Percentiles rank a stretch among this genome's conserved stretches.
These are phyloP conservation scores for Penicillium samsonianum DNA, from an alignment of 495 filamentous ascomycete genomes.

Conservation along the genomic window DNA sequence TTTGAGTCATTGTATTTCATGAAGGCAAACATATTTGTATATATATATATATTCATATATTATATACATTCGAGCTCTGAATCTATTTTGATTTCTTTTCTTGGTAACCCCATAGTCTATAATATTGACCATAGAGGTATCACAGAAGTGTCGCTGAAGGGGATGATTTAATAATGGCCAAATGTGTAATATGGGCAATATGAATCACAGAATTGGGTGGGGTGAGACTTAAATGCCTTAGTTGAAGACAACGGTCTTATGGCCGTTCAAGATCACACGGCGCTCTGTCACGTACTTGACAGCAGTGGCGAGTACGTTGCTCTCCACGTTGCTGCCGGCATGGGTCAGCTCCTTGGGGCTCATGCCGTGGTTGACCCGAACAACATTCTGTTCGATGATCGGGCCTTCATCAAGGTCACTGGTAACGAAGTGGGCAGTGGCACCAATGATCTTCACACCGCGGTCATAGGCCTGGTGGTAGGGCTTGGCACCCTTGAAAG, in stretches of 20 bases:
- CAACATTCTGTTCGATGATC: slow-evolving; percentile 76
- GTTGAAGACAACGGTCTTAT: slow-evolving; percentile 73
- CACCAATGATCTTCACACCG: slow-evolving; percentile 79
- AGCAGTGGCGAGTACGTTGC: slow-evolving; percentile 68
- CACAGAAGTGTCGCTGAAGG: slow-evolving; percentile 1
- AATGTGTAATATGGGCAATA: background rate
- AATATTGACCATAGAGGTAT: background rate
- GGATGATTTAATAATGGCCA: background rate
- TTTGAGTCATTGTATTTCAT: background rate
- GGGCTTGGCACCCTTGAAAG: slow-evolving; percentile 78
- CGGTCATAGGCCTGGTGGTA: slow-evolving; percentile 79
- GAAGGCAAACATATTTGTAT: background rate
- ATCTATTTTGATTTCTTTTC: background rate
- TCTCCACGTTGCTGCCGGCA: slow-evolving; percentile 75
- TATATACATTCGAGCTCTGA: background rate
- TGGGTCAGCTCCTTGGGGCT: slow-evolving; percentile 69
- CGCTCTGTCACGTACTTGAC: slow-evolving; percentile 75
- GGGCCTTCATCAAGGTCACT: slow-evolving; percentile 75
- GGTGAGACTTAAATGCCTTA: slow-evolving; percentile 14
- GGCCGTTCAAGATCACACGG: slow-evolving; percentile 68
- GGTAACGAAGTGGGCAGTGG: slow-evolving; percentile 76
- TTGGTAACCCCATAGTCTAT: background rate
- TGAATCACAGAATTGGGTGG: background rate
- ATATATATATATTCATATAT: too few species aligned
- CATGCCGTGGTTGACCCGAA: slow-evolving; percentile 68